Evolutionary conservation across 2,329 filamentous ascomycete genomes (phyloP), one percentile per base, ranked within the genome.

Genomic region (Colletotrichum nymphaeae): DNA sequence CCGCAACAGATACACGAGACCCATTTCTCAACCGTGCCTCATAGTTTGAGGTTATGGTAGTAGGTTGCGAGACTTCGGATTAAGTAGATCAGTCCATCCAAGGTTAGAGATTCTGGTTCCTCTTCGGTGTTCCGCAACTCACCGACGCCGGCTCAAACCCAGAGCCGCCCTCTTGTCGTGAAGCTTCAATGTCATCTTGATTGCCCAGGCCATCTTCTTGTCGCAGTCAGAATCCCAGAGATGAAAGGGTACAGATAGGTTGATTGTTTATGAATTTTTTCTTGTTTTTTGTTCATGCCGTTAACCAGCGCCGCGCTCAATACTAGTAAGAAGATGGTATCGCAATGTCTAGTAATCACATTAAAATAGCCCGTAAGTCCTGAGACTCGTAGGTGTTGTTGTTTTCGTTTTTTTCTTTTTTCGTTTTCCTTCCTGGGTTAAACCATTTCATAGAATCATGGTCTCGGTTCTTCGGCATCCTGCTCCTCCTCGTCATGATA

Each of bases 321-420:
- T 56, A 65, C 14, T 7, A 63, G 42, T 69, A 56, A 60, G n/a
- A 42, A 69, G 42, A 55, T 73, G 70, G 70, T 73, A 73, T 73
- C 70, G 60, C 60, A 57, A 57, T 62, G 35, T 65, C 60, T 57
- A 65, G 35, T 60, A 46, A 35, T 35, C 70, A 73, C 66, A 62
- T 70, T 65, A 73, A 62, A 63, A 58, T 49, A 49, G 46, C n/a
- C 30, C 49, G 37, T 42, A 2, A 42, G 37, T 26, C 37, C n/a
- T 28, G n/a, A 56, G 42, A 42, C 60, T 24, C 4, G 28, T 28
- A 49, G 16, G 2, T n/a, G 52, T 49, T 53, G 32, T 14, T 55
- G 19, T 56, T 53, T 9, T 71, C 53, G 26, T n/a, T 14, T n/a
- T 26, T 9, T 46, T 26, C n/a, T 6, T 19, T 8, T 24, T 35